A percentile compares a stretch with the other conserved stretches of the same genome.
Evolutionary conservation across 768 basidiomycete genomes (phyloP).

Genomic region (Cystofilobasidium capitatum): DNA sequence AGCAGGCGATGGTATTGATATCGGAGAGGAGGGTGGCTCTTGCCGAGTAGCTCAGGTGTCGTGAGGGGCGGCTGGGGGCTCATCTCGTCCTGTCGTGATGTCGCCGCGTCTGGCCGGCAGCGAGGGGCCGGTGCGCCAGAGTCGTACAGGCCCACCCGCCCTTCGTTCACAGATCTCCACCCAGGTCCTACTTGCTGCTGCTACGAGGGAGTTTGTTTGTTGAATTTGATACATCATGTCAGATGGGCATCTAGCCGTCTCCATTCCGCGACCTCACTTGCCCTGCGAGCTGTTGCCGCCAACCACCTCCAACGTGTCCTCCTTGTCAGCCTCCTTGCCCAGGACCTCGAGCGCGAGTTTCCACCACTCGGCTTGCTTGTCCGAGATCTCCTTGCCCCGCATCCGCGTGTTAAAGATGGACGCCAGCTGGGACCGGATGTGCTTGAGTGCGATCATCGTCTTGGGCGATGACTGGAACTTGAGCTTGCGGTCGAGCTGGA

Average conservation of each 20-base stretch:
- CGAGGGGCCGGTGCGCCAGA: too few species aligned
- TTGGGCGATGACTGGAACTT: constrained; percentile 61
- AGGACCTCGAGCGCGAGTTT: constrained; percentile 51
- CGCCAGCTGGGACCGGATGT: constrained; percentile 57
- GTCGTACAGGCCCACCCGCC: too few species aligned
- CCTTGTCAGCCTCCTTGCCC: constrained; percentile 8
- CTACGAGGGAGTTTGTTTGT: too few species aligned
- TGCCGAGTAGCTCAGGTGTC: too few species aligned
- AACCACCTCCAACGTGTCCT: neutral
- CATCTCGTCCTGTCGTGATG: too few species aligned
- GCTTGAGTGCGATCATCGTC: constrained; percentile 67
- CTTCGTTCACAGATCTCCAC: too few species aligned
- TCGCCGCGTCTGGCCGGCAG: too few species aligned
- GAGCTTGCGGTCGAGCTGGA: constrained; percentile 75
- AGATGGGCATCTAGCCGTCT: too few species aligned
- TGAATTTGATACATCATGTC: too few species aligned
- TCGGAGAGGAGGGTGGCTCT: neutral
- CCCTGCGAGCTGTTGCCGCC: neutral
- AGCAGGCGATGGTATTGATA: neutral
- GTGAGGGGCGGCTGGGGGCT: too few species aligned
- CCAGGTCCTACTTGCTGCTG: too few species aligned
- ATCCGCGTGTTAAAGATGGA: constrained; percentile 53
- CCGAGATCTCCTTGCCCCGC: constrained; percentile 52
- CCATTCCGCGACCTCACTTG: too few species aligned
- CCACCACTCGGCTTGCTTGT: constrained; percentile 61